These are phyloP conservation scores for Talaromyces piceae DNA, from an alignment of 2,329 filamentous ascomycete genomes.

Conservation along the genomic window DNA sequence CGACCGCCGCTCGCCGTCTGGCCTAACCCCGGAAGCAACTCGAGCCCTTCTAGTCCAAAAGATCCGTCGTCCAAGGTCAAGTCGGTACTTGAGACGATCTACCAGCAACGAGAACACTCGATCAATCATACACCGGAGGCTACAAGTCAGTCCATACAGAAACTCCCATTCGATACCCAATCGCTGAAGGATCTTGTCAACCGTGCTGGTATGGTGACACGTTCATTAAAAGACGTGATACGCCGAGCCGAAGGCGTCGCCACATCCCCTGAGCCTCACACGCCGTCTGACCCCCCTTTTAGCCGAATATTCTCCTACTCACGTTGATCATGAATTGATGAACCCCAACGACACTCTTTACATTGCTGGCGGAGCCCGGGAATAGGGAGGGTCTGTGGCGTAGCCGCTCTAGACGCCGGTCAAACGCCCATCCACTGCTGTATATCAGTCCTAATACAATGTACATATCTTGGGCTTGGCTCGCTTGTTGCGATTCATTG, in stretches of 20 bases:
- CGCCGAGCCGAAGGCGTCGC: slow-evolving; percentile 43
- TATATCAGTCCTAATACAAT: neutral
- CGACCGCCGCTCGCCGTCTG: slow-evolving; percentile 21
- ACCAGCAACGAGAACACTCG: slow-evolving; percentile 39
- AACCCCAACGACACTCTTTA: neutral
- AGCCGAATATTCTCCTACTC: slow-evolving; percentile 40
- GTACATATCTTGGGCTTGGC: slow-evolving; percentile 1
- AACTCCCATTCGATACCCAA: slow-evolving; percentile 60
- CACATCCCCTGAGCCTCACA: slow-evolving; percentile 20
- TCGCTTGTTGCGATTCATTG: neutral
- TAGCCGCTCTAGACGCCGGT: neutral
- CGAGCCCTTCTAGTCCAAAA: slow-evolving; percentile 39
- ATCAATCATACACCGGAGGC: slow-evolving; percentile 19
- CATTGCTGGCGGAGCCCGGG: neutral
- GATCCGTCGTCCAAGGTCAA: slow-evolving; percentile 54
- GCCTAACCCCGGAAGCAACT: slow-evolving; percentile 20
- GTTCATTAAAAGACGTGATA: slow-evolving; percentile 43
- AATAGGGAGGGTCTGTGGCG: neutral
- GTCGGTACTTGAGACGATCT: slow-evolving; percentile 55
- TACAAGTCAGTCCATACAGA: slow-evolving; percentile 28
- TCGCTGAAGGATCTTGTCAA: slow-evolving; percentile 56
- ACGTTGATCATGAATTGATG: neutral
- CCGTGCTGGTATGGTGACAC: slow-evolving; percentile 42
- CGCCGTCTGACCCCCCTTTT: slow-evolving; percentile 37
- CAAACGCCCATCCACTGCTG: neutral